Evolutionary conservation across 2,329 filamentous ascomycete species (phyloP).

Genomic region (Aspergillus fumigatiaffinis): DNA sequence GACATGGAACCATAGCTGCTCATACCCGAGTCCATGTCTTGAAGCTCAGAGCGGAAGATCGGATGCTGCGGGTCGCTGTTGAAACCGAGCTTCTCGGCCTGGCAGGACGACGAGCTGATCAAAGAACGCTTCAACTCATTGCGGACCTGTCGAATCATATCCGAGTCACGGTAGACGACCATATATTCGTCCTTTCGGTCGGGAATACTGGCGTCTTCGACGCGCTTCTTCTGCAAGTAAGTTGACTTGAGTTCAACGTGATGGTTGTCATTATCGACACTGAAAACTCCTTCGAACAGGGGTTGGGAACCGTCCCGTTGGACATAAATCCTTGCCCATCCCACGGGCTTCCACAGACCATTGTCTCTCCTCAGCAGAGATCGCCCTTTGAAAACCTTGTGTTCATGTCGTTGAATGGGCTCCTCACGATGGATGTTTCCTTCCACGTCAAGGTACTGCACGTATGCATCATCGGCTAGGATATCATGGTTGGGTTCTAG

Average conservation of each 20-base stretch:
- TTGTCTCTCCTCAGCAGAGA: conserved; percentile 64
- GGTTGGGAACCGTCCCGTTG: conserved; percentile 71
- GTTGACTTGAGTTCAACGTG: conserved; percentile 74
- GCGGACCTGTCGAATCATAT: conserved; percentile 55
- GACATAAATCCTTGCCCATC: conserved; percentile 81
- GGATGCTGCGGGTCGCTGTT: conserved; percentile 72
- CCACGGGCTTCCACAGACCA: conserved; percentile 71
- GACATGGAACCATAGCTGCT: conserved; percentile 59
- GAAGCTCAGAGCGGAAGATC: conserved; percentile 53
- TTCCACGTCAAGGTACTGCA: conserved; percentile 69
- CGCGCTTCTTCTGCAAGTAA: conserved; percentile 69
- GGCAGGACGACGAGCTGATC: conserved; percentile 54
- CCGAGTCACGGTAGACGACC: conserved; percentile 89
- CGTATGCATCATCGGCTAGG: conserved; percentile 67
- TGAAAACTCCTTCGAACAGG: conserved; percentile 86
- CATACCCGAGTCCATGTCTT: conserved; percentile 38
- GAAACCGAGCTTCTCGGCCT: conserved; percentile 72
- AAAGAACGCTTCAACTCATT: conserved; percentile 63
- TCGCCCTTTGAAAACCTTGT: conserved; percentile 80
- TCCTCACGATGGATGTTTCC: conserved; percentile 66
- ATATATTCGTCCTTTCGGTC: conserved; percentile 66
- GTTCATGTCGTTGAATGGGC: conserved; percentile 64
- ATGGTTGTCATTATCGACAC: conserved; percentile 75
- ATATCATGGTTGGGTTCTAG: conserved; percentile 92
- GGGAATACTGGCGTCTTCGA: conserved; percentile 64